These are phyloP conservation scores for Leptosphaerulina australis DNA, from an alignment of 2,329 filamentous ascomycete species.

Conservation along the genomic window DNA sequence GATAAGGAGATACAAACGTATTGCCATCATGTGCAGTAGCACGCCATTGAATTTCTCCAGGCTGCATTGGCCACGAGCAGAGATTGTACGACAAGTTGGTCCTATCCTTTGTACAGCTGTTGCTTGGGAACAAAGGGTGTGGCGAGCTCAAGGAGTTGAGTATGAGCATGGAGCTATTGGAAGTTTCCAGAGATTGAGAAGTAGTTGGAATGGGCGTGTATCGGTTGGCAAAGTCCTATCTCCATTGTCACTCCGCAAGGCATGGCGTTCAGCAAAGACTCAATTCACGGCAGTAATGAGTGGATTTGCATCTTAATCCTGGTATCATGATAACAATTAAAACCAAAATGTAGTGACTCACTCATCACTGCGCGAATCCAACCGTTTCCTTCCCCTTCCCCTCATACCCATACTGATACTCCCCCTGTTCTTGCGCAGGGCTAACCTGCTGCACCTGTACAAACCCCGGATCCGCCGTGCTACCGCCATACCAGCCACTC, in stretches of 20 bases:
- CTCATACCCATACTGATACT: slow-evolving; percentile 24
- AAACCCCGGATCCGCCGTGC: slow-evolving; percentile 17
- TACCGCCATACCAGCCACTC: slow-evolving; percentile 16
- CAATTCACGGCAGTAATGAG: slow-evolving; percentile 3
- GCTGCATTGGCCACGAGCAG: too few relatives aligned
- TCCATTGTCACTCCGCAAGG: not conserved
- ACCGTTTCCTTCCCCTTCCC: slow-evolving; percentile 31
- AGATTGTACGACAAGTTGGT: too few relatives aligned
- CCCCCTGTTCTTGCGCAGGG: slow-evolving; percentile 30
- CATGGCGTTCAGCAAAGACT: not conserved
- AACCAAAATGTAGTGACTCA: not conserved
- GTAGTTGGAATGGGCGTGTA: too few relatives aligned
- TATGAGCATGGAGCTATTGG: too few relatives aligned
- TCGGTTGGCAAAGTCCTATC: not conserved
- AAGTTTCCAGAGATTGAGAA: too few relatives aligned
- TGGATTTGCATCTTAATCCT: slow-evolving; percentile 16
- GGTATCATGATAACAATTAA: slow-evolving; percentile 10
- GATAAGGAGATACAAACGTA: too few relatives aligned
- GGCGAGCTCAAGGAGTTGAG: too few relatives aligned
- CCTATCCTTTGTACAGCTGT: too few relatives aligned
- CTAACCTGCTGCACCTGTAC: slow-evolving; percentile 24
- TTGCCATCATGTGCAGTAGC: too few relatives aligned
- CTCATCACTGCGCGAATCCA: slow-evolving; percentile 15
- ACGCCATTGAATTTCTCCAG: too few relatives aligned
- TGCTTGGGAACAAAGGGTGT: too few relatives aligned